Evolutionary conservation across 1,284 basidiomycete genomes (phyloP), one percentile per base, ranked within the genome.

Genomic region (Sporisorium reilianum): DNA sequence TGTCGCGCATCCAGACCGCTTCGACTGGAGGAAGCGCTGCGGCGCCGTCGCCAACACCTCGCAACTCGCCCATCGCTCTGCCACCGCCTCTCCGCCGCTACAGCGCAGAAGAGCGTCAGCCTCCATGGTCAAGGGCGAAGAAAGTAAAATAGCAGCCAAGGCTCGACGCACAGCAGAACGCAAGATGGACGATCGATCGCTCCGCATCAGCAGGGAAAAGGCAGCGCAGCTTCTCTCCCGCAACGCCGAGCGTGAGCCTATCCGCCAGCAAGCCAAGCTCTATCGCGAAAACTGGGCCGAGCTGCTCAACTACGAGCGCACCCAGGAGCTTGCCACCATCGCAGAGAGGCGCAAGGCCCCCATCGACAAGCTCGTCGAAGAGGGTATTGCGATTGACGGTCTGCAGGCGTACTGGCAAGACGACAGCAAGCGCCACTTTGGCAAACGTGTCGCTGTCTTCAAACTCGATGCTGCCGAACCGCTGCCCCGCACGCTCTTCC

Each of bases 331-430:
- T n/a, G 56, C 67, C 8, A 64, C 66, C 9, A 71, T 79, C 34
- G 59, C 62, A 23, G 70, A 78, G 61, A 63, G 70, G 42, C 76
- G 78, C 49, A 63, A 65, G 45, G 60, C 71, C 25, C 79, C 79
- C 12, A 56, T 78, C 23, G 55, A 70, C 30, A 72, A 73, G 63
- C 72, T 78, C 23, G 45, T 68, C 20, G 58, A 76, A 44, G 69
- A 73, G 41, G 79, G 79, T 40, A 62, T 79, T 18, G 73, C 81
- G 28, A 53, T 83, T 26, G 75, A 80, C 20, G 78, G 73, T 2
- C 66, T 83, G 48, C 72, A 75, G 57, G 81, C 70, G 1, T 83
- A 81, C 48, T 83, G 81, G 81, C 80, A 80, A 40, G 66, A 67
- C 25, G 59, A 69, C 42, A 73, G 56, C 36, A 58, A 55, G 7